Evolutionary conservation across 2,329 filamentous ascomycete genomes (phyloP).

Genomic region (Arthrocladium fulminans): DNA sequence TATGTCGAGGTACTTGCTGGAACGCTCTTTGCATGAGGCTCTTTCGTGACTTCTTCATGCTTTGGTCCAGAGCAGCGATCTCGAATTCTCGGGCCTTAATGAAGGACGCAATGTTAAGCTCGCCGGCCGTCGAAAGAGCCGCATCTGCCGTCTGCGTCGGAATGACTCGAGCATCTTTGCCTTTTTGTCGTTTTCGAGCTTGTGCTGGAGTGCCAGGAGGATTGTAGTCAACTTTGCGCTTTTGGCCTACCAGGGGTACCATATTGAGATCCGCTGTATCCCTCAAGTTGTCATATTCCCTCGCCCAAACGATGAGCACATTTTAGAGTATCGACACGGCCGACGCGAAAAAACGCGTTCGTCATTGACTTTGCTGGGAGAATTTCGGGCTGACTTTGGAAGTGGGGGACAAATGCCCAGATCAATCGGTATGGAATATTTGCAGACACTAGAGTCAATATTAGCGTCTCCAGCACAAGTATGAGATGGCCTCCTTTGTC

Average conservation of each 20-base stretch:
- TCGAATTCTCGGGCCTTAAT: conserved; percentile 80
- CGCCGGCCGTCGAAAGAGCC: conserved; percentile 53
- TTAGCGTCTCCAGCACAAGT: too few species aligned
- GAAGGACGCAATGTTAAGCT: conserved; percentile 77
- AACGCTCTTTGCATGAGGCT: conserved; percentile 64
- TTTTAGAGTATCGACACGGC: too few species aligned
- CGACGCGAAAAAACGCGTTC: too few species aligned
- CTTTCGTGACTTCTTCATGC: conserved; percentile 66
- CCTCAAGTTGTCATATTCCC: too few species aligned
- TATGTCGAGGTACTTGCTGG: conserved; percentile 74
- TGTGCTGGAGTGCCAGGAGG: conserved; percentile 8
- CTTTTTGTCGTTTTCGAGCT: conserved; percentile 32
- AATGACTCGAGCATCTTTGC: conserved; percentile 39
- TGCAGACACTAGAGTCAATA: too few species aligned
- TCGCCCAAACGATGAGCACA: too few species aligned
- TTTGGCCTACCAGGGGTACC: conserved; percentile 14
- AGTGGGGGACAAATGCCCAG: too few species aligned
- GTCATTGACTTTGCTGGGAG: too few species aligned
- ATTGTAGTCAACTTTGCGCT: conserved; percentile 17
- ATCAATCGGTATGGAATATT: too few species aligned
- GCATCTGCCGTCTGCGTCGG: conserved; percentile 36
- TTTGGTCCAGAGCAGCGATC: conserved; percentile 73
- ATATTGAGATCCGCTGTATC: too few species aligned
- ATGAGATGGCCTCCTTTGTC: too few species aligned
- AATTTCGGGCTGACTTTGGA: too few species aligned